Base-by-base conservation (phyloP, 805 yeast species). In the Clavispora carvajalis region DNA sequence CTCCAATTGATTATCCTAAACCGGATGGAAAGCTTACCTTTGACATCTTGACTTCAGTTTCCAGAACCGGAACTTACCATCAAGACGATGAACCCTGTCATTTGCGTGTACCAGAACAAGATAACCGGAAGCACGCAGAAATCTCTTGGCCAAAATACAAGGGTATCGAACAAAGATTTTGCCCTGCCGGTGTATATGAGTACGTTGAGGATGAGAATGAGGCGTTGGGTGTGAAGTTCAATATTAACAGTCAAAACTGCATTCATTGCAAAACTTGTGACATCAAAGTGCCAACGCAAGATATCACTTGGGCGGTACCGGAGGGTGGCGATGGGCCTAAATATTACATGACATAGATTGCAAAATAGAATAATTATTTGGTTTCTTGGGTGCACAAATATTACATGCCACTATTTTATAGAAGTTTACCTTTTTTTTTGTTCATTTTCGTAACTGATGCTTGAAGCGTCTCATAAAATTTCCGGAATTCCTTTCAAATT, bases 241-340 rank as follows among this genome's bases (percentile, higher is more conserved):
- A 87, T 61, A 91, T 93, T 64, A 93, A 93, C 66, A 79, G 95
- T 16, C 99, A 93, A 66, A 93, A 93, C 65, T 93, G 99, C 70
- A 90, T 93, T 50, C 99, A 93, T 63, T 93, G 99, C 70, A 93
- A 93, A 65, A 91, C 98, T 2, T 91, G 99, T 71, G 99, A 93
- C 64, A 93, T 93, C 62, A 93, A 93, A 65, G 95, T 84, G 8
- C 99, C 99, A 7, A 74, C 87, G 1, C 96, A 91, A 65, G 96
- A 90, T 58, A 93, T 93, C 47, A 74, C 78, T 58, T 93, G 99
- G 99, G 77, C 81, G 10, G 96, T 88, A n/a, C 99, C 99, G 7
- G 98, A 93, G 69, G 98, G 99, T 46, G 97, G 98, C 22, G 99
- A 85, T 61, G 99, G 99, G 11, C 99, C 99, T 42, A 93, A 93